Evolutionary conservation across 2,329 filamentous ascomycete species (phyloP).

Genomic region (Grosmannia huntii): DNA sequence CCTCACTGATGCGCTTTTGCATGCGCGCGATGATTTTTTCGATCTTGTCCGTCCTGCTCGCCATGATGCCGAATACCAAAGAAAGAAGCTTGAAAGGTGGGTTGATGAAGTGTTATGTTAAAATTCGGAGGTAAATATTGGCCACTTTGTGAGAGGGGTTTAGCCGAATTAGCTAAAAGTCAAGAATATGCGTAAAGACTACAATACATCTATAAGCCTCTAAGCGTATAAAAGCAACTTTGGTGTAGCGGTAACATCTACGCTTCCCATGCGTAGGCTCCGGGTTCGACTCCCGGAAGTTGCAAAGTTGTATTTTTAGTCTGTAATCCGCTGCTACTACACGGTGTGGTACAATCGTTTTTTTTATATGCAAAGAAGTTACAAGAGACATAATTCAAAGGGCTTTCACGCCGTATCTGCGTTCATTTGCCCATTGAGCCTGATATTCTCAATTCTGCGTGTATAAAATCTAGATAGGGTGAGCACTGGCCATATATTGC

Average conservation of each 20-base stretch:
- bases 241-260: conserved; percentile 19
- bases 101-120: background rate
- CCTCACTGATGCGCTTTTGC: conserved; percentile 45
- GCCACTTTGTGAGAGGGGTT: background rate
- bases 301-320: conserved; percentile 10
- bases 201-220: no score
- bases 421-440: no score
- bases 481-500: no score
- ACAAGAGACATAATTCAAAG: no score
- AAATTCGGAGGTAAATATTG: background rate
- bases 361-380: background rate
- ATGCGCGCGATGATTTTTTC: conserved; percentile 51
- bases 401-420: no score
- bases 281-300: conserved; percentile 18
- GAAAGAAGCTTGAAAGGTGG: background rate
- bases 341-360: no score
- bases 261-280: conserved; percentile 18
- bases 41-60: conserved; percentile 31
- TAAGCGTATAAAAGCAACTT: conserved; percentile 8
- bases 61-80: conserved; percentile 13
- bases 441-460: no score
- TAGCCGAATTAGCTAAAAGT: background rate
- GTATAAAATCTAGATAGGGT: no score
- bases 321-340: no score
- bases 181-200: no score